phyloP scores from a whole-genome alignment of 768 basidiomycete genomes.

The Boletus vermiculosoides region DNA sequence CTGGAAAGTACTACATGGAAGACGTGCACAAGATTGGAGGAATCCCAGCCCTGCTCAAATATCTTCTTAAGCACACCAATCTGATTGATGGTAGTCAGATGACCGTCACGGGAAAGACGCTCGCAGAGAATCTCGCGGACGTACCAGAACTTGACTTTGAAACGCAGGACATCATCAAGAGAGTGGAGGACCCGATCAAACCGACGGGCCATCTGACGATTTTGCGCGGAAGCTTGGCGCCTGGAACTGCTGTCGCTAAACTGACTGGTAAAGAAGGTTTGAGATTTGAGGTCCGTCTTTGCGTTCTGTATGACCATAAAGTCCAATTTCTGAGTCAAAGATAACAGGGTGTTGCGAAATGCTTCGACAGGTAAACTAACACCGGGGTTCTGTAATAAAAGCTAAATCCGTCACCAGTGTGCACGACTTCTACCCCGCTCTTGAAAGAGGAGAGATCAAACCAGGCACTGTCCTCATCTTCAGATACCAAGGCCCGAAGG shows the following conservation, averaged over 20 bases:
- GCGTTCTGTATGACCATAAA: neutral
- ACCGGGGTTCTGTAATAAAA: neutral
- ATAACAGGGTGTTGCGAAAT: slow-evolving; percentile 66
- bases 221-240: slow-evolving; percentile 84
- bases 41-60: slow-evolving; percentile 81
- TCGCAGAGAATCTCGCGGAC: slow-evolving; percentile 83
- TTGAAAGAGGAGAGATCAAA: slow-evolving; percentile 73
- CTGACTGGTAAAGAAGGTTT: slow-evolving; percentile 91
- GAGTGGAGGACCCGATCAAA: slow-evolving; percentile 79
- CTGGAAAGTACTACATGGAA: slow-evolving; percentile 87
- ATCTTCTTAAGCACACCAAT: slow-evolving; percentile 72
- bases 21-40: slow-evolving; percentile 86
- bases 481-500: slow-evolving; percentile 87
- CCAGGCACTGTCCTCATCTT: slow-evolving; percentile 76
- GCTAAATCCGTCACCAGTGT: slow-evolving; percentile 40
- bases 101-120: slow-evolving; percentile 89
- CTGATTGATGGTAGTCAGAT: slow-evolving; percentile 79
- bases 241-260: slow-evolving; percentile 87
- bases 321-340: neutral
- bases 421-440: slow-evolving; percentile 68
- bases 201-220: slow-evolving; percentile 84
- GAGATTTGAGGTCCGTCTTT: slow-evolving; percentile 62
- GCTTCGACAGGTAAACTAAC: slow-evolving; percentile 61
- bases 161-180: slow-evolving; percentile 73
- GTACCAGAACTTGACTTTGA: slow-evolving; percentile 69